Conservation (phyloP, 805 yeast genomes). For the Kazachstania viticola region DNA sequence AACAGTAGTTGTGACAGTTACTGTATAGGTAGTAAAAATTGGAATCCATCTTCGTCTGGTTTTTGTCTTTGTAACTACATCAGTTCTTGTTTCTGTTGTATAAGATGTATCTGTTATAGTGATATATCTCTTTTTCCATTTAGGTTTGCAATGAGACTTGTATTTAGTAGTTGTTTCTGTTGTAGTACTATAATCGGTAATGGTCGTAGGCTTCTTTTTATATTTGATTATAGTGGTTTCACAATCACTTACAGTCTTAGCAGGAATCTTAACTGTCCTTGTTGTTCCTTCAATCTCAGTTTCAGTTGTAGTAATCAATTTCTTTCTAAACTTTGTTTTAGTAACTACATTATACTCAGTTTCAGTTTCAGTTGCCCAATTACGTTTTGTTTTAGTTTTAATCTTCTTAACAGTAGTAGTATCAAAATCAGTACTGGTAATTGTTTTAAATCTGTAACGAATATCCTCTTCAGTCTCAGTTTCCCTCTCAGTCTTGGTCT, state of each 20-base stretch:
- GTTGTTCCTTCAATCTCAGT: conserved; percentile 14
- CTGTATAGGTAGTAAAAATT: conserved; percentile 3
- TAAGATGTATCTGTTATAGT: neutral
- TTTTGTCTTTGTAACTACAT: conserved; percentile 13
- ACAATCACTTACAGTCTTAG: conserved; percentile 15
- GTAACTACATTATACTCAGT: conserved; percentile 12
- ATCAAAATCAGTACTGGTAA: conserved; percentile 7
- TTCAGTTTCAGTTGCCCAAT: conserved; percentile 20
- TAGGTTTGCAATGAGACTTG: too few relatives aligned
- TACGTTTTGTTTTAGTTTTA: conserved; percentile 20
- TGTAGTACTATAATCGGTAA: too few relatives aligned
- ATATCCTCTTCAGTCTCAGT: conserved; percentile 5
- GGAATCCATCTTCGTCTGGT: conserved; percentile 7
- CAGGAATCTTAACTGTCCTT: conserved; percentile 14
- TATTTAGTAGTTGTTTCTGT: conserved; percentile 9
- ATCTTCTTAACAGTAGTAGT: conserved; percentile 10
- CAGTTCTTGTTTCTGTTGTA: neutral
- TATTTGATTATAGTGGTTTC: neutral
- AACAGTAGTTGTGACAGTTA: conserved; percentile 5
- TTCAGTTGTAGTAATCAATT: conserved; percentile 14
- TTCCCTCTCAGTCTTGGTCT: conserved; percentile 7
- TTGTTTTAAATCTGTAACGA: neutral
- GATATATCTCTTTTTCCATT: conserved; percentile 8
- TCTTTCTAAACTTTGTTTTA: conserved; percentile 10
- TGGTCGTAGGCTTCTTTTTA: neutral